Evolutionary conservation across 768 basidiomycete species (phyloP).

Genomic region (Thelephora aurantiotincta): DNA sequence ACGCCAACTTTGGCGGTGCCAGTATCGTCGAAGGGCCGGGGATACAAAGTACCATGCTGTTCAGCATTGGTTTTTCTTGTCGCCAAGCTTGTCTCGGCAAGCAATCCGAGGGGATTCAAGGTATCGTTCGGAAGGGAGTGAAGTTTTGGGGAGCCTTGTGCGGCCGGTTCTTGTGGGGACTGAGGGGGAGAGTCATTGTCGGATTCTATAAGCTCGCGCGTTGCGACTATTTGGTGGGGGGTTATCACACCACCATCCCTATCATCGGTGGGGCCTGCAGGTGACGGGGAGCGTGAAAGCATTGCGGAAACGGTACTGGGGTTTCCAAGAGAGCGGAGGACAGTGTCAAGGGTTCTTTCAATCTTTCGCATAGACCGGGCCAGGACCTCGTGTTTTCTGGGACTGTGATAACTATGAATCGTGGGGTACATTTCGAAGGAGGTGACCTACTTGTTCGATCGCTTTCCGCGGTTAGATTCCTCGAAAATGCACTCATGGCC

Average conservation of each 20-base stretch:
- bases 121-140: constrained; percentile 88
- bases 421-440: constrained; percentile 6
- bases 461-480: constrained; percentile 91
- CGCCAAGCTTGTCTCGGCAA: constrained; percentile 81
- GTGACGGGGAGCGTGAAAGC: constrained; percentile 73
- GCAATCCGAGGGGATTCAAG: constrained; percentile 81
- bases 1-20: constrained; percentile 44
- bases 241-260: background rate
- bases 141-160: constrained; percentile 65
- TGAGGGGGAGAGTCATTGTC: constrained; percentile 15
- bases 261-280: constrained; percentile 18
- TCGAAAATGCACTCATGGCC: constrained; percentile 93
- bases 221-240: constrained; percentile 12
- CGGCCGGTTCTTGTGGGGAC: constrained; percentile 13
- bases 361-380: constrained; percentile 77
- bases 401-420: constrained; percentile 17
- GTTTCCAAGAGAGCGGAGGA: constrained; percentile 78
- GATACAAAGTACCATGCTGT: constrained; percentile 7
- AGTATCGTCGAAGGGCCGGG: constrained; percentile 3
- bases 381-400: constrained; percentile 73
- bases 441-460: constrained; percentile 56
- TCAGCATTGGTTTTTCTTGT: constrained; percentile 48
- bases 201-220: background rate
- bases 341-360: constrained; percentile 87
- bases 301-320: constrained; percentile 67